phyloP scores from a whole-genome alignment of 306 rosid genomes.

The Nissolia schottii region DNA sequence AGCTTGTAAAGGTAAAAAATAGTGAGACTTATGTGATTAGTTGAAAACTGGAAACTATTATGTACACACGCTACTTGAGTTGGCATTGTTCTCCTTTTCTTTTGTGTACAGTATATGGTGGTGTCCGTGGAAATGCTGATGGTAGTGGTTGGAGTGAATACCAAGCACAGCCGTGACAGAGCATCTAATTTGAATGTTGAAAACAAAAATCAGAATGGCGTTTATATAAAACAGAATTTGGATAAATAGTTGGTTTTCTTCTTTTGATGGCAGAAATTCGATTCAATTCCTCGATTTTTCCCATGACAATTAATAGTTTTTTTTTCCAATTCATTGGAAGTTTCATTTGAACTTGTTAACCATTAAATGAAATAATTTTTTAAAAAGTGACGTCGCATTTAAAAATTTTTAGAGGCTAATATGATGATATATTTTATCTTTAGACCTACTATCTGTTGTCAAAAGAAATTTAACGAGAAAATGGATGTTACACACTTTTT shows the following conservation, averaged over 20 bases:
- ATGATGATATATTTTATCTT: no score
- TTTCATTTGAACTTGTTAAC: background rate
- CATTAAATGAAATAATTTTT: background rate
- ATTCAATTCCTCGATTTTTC: background rate
- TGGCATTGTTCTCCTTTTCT: background rate
- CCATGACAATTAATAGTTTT: background rate
- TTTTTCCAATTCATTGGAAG: background rate
- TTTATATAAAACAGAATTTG: background rate
- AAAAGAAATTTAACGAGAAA: no score
- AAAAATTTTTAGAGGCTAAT: no score
- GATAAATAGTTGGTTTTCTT: background rate
- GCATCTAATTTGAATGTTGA: background rate
- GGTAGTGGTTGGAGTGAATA: background rate
- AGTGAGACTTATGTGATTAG: background rate
- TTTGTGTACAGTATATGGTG: no score
- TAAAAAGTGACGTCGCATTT: no score
- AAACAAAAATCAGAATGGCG: background rate
- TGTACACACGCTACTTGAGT: background rate
- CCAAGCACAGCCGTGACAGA: background rate
- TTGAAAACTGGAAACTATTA: constrained; percentile 12
- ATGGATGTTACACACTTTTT: no score
- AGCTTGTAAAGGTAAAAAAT: constrained; percentile 28
- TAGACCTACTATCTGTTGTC: no score
- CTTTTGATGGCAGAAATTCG: background rate
- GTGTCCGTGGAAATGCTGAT: background rate